Evolutionary conservation across 2,329 filamentous ascomycete genomes (phyloP), one percentile per base, ranked within the genome.

Genomic region (Alternaria burnsii): DNA sequence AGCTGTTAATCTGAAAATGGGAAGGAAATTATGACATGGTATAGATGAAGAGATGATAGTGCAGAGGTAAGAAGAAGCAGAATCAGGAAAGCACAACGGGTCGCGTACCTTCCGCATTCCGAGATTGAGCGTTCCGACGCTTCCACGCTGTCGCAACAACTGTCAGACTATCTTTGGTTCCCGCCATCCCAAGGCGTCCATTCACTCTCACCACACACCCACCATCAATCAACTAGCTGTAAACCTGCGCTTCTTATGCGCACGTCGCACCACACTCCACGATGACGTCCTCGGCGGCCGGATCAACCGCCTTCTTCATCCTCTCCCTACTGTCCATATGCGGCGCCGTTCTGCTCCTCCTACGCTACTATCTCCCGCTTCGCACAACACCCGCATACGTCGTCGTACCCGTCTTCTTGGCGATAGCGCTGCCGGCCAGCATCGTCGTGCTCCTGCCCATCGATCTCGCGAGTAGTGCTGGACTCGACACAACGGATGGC

Each of bases 381-480:
- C 93, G 95, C 69, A 89, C 90, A 7, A 98, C 95, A 1, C 94
- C 95, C 1, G 92, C 90, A 61, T 97, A 96, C 79, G 89, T 98
- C 52, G 86, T 93, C 52, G 86, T 97, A 2, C 94, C 95, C 36
- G 93, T 99, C 63, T 99, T 99, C 82, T 91, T 99, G 68, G 93
- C 94, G n/a, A 86, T 99, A 69, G 94, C 92, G 74, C 87, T 99
- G 6, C 96, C 95, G 11, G 92, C 93, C 47, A 94, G 91, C 78
- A 94, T 97, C 73, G 88, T 98, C 24, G 84, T 99, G 24, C 87
- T 99, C 22, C 93, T 99, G 7, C 95, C 95, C 5, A 96, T 99
- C 78, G 95, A 99, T 79, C 88, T 99, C 67, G 94, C 94, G 1
- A 97, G 94, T 7, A 94, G 88, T 74, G 90, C 92, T 22, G 86